Base-by-base conservation (phyloP, 2,329 filamentous ascomycete genomes). In the Arthrobotrys iridis region DNA sequence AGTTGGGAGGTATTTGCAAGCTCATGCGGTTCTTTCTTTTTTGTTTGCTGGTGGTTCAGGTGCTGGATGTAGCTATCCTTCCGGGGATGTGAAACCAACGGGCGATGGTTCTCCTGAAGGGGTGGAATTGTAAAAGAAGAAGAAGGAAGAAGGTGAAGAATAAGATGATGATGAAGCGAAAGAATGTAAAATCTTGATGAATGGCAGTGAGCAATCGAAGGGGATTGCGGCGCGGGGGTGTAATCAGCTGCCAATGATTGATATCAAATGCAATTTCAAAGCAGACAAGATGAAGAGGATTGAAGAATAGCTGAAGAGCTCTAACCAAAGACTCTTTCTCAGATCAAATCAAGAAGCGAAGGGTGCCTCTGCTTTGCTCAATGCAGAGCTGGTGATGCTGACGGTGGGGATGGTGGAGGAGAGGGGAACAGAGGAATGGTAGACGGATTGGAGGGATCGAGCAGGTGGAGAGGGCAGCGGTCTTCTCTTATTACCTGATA, bases 241-340 rank as follows among this genome's bases (percentile, higher is more conserved):
- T 7, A 28, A 28, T 48, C 45, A 28, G 45, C 45, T 48, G 45
- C 24, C 5, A 4, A 24, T n/a, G 22, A 48, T 28, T 15, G 24
- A 50, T 33, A 33, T 4, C 4, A 33, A 33, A 33, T 33, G 28
- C n/a, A 24, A 18, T n/a, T 3, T 6, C 24, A 20, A 52, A n/a
- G n/a, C n/a, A n/a, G n/a, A n/a, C 7, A n/a, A 7, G 22, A 26
- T n/a, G 22, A 30, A 30, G n/a, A 24, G 22, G 33, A 28, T 15
- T 10, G 37, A 20, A 7, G 33, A 35, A 46, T n/a, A n/a, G n/a
- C n/a, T n/a, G n/a, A 60, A 50, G 43, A 68, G 40, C 64, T 68
- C 64, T 68, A 68, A 22, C 64, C 64, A 68, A 68, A 68, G 64
- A 68, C 41, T 68, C 64, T 50, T 52, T 41, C 8, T 20, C 13